phyloP scores from a whole-genome alignment of 1,139 yeast genomes.

The Candida sojae region DNA sequence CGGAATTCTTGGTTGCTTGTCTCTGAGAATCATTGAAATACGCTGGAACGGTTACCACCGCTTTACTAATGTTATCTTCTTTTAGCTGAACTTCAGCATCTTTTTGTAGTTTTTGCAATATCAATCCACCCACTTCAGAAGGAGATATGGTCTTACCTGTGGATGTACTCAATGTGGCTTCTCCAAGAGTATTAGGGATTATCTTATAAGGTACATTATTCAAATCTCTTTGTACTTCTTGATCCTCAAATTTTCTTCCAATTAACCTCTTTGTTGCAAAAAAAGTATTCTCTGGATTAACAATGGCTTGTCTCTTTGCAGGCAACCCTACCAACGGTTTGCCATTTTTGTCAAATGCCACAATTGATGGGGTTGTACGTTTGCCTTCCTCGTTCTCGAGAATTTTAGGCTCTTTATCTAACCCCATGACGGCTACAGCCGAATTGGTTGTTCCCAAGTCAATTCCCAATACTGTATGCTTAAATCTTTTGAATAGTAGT shows the following conservation, averaged over 20 bases:
- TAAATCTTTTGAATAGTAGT: slow-evolving; percentile 10
- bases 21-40: slow-evolving; percentile 79
- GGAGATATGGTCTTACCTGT: slow-evolving; percentile 47
- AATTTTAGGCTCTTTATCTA: slow-evolving; percentile 46
- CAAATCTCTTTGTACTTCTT: slow-evolving; percentile 65
- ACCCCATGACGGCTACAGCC: slow-evolving; percentile 69
- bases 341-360: slow-evolving; percentile 49
- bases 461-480: slow-evolving; percentile 61
- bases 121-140: slow-evolving; percentile 55
- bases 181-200: slow-evolving; percentile 55
- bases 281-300: slow-evolving; percentile 69
- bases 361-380: slow-evolving; percentile 74
- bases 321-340: slow-evolving; percentile 55
- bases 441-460: slow-evolving; percentile 83
- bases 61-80: slow-evolving; percentile 31
- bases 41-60: slow-evolving; percentile 81
- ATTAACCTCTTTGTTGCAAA: slow-evolving; percentile 75
- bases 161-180: slow-evolving; percentile 58
- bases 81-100: slow-evolving; percentile 52
- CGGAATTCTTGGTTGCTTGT: slow-evolving; percentile 76
- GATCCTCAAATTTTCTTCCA: slow-evolving; percentile 64
- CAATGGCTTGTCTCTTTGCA: slow-evolving; percentile 67
- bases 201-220: slow-evolving; percentile 56
- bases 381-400: slow-evolving; percentile 70
- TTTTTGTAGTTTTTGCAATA: slow-evolving; percentile 55